phyloP scores from a whole-genome alignment of 2,329 filamentous ascomycete genomes.

The Colletotrichum paranaense region DNA sequence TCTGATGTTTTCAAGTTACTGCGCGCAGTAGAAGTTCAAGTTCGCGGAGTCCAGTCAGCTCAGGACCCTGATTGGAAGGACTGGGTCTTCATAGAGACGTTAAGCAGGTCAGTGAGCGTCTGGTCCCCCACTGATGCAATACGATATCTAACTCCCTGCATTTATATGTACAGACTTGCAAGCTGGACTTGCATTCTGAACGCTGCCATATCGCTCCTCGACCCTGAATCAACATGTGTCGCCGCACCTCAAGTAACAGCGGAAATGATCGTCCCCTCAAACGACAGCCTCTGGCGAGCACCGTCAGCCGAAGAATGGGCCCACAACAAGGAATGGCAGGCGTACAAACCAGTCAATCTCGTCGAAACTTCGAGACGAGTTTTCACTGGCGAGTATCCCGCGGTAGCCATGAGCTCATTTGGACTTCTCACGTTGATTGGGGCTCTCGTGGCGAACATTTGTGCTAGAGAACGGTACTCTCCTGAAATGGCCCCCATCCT shows the following conservation, averaged over 20 bases:
- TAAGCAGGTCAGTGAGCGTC: neutral
- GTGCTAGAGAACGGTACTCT: neutral
- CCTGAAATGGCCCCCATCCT: neutral
- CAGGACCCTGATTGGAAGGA: neutral
- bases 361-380: neutral
- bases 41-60: neutral
- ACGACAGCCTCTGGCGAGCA: neutral
- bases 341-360: neutral
- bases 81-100: neutral
- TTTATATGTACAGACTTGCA: neutral
- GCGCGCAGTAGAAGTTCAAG: neutral
- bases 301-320: neutral
- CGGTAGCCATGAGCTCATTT: too few species aligned
- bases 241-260: neutral
- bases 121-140: neutral
- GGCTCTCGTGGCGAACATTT: neutral
- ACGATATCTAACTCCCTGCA: neutral
- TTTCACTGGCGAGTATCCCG: too few species aligned
- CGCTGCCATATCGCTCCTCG: neutral
- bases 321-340: neutral
- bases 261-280: neutral
- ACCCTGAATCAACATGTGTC: neutral
- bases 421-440: too few species aligned
- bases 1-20: neutral
- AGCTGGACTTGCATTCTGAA: neutral